Percentiles rank a stretch among this genome's conserved stretches.
These are phyloP conservation scores for Trichophyton schoenleinii DNA, from an alignment of 2,329 filamentous ascomycete genomes.

Conservation along the genomic window DNA sequence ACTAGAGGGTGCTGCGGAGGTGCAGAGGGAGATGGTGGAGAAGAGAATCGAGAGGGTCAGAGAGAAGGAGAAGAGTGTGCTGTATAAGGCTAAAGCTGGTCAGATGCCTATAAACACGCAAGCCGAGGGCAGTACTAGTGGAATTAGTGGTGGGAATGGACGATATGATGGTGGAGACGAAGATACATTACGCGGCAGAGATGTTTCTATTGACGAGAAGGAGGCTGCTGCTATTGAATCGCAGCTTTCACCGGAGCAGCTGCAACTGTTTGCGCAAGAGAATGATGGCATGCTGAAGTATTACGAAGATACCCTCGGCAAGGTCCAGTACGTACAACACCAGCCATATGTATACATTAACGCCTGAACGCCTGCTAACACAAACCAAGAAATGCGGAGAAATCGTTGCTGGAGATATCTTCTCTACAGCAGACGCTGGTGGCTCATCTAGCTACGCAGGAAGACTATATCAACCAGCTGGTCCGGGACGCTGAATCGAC, in stretches of 20 bases:
- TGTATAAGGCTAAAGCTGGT: slow-evolving; percentile 50
- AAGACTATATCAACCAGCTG: slow-evolving; percentile 77
- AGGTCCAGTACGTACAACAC: slow-evolving; percentile 61
- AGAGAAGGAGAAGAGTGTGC: slow-evolving; percentile 76
- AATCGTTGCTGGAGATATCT: slow-evolving; percentile 81
- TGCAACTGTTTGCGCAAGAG: slow-evolving; percentile 86
- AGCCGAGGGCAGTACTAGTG: slow-evolving; percentile 1
- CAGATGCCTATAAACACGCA: slow-evolving; percentile 5
- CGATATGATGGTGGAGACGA: slow-evolving; percentile 20
- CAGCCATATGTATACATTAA: not conserved
- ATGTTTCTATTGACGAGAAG: slow-evolving; percentile 20
- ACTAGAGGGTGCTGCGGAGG: slow-evolving; percentile 61
- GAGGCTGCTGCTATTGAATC: slow-evolving; percentile 36
- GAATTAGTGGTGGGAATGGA: slow-evolving; percentile 13
- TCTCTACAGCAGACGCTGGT: slow-evolving; percentile 84
- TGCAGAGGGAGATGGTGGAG: slow-evolving; percentile 88
- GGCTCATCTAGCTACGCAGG: slow-evolving; percentile 70
- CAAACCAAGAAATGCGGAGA: slow-evolving; percentile 60
- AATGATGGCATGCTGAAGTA: slow-evolving; percentile 88
- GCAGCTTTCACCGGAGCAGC: slow-evolving; percentile 66
- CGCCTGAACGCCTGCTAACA: not conserved
- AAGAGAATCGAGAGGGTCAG: slow-evolving; percentile 69
- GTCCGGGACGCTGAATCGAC: slow-evolving; percentile 73
- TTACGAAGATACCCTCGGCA: slow-evolving; percentile 85
- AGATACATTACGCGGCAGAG: slow-evolving; percentile 18